A percentile compares a stretch with the other conserved stretches of the same genome.
These are phyloP conservation scores for Cryptococcus sp. DNA, from an alignment of 1,284 basidiomycete species.

Conservation along the genomic window DNA sequence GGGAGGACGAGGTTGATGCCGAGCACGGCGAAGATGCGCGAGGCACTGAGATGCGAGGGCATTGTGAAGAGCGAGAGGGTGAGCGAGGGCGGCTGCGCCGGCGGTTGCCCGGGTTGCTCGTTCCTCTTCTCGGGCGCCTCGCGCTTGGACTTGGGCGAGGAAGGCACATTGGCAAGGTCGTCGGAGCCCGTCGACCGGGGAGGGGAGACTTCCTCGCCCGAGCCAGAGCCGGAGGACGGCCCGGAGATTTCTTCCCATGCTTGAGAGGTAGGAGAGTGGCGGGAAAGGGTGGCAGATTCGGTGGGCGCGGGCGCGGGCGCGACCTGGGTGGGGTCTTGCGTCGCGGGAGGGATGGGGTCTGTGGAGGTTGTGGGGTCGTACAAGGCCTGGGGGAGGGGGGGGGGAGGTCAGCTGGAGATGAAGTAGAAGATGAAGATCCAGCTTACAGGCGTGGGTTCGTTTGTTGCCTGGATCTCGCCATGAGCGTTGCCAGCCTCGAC, in stretches of 20 bases:
- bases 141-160: not conserved
- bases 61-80: slow-evolving; percentile 78
- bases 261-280: slow-evolving; percentile 34
- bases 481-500: slow-evolving; percentile 25
- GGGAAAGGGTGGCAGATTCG: slow-evolving; percentile 32
- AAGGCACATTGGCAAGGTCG: slow-evolving; percentile 15
- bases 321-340: slow-evolving; percentile 22
- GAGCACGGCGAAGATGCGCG: slow-evolving; percentile 72
- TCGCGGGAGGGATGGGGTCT: slow-evolving; percentile 34
- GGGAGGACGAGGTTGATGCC: slow-evolving; percentile 90
- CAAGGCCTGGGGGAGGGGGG: slow-evolving; percentile 18
- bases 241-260: slow-evolving; percentile 44
- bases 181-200: slow-evolving; percentile 16
- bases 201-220: slow-evolving; percentile 30
- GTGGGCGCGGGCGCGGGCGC: slow-evolving; percentile 16
- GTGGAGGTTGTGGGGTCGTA: slow-evolving; percentile 38
- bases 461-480: no score
- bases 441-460: slow-evolving; percentile 18
- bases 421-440: not conserved
- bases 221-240: slow-evolving; percentile 14
- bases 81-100: slow-evolving; percentile 52
- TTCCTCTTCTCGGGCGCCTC: not conserved
- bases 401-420: not conserved
- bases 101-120: slow-evolving; percentile 10
- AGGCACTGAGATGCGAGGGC: slow-evolving; percentile 70